phyloP scores from a whole-genome alignment of 2,329 filamentous ascomycete genomes.

The Didymella pomorum region DNA sequence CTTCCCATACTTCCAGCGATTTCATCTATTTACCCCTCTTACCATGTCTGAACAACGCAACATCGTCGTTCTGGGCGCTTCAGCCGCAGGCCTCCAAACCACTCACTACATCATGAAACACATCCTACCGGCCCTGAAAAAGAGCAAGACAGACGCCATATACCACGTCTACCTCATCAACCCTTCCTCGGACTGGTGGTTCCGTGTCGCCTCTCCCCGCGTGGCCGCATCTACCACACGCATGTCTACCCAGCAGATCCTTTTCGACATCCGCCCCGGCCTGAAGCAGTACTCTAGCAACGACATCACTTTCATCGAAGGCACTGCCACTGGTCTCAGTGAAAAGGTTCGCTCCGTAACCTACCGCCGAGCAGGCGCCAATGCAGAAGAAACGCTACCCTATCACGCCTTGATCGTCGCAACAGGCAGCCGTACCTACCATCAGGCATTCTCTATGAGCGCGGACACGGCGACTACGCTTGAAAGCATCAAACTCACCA shows the following conservation, averaged over 20 bases:
- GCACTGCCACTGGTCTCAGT: slow-evolving; percentile 58
- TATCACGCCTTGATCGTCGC: slow-evolving; percentile 66
- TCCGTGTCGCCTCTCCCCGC: slow-evolving; percentile 62
- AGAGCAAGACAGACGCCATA: slow-evolving; percentile 35
- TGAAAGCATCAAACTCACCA: slow-evolving; percentile 47
- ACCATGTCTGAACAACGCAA: slow-evolving; percentile 46
- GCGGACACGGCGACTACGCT: slow-evolving; percentile 36
- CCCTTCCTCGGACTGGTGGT: slow-evolving; percentile 63
- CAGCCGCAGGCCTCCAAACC: slow-evolving; percentile 37
- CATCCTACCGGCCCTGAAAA: slow-evolving; percentile 45
- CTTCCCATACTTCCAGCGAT: neutral
- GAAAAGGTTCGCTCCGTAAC: slow-evolving; percentile 54
- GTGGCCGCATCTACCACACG: slow-evolving; percentile 59
- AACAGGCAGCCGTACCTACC: slow-evolving; percentile 60
- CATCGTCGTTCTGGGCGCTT: slow-evolving; percentile 48
- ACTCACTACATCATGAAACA: slow-evolving; percentile 50
- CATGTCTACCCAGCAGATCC: slow-evolving; percentile 58
- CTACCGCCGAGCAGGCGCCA: slow-evolving; percentile 45
- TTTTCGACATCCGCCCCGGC: slow-evolving; percentile 57
- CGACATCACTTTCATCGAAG: slow-evolving; percentile 62
- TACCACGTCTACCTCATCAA: slow-evolving; percentile 65
- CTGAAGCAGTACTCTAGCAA: slow-evolving; percentile 61
- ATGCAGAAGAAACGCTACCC: slow-evolving; percentile 45
- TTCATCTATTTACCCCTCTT: neutral
- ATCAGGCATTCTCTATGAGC: slow-evolving; percentile 56